Base-by-base conservation (phyloP, 2,329 filamentous ascomycete genomes). In the Paraphoma sp. region DNA sequence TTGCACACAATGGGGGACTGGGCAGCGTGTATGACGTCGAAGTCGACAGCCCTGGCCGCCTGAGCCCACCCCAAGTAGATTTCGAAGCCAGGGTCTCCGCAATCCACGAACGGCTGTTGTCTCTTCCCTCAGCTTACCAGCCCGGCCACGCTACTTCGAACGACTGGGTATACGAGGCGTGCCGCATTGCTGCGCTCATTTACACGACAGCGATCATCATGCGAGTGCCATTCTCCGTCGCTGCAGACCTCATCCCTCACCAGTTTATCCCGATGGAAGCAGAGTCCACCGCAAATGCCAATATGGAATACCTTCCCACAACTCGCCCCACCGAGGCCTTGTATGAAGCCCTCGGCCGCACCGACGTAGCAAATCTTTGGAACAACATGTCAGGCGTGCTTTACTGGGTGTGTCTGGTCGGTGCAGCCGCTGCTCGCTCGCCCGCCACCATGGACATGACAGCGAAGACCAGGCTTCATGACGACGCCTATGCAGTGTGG, bases 121-220 rank as follows among this genome's bases (percentile, higher is more conserved):
- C 53, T 7, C 42, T 70, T 11, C 67, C 70, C 17, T 66, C 67
- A n/a, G 72, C 72, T 6, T 53, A 64, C 14, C 60, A 54, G 2
- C 58, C 63, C 31, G 66, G 60, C 17, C 51, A 64, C 6, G 51
- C 63, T 8, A 63, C 59, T 1, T 63, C 63, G 3, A 60, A 65
- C 14, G 71, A 75, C 49, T 74, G 65, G 65, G 47, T 75, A 6
- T 76, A 74, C 49, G 75, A 78, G 50, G 57, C 73, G 9, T 72
- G 69, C 45, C 73, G 75, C 16, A 64, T 77, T 33, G 59, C 73
- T 10, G 64, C 71, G 17, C 52, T 76, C 9, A 74, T 77, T 23
- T 74, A 74, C 56, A 59, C 69, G 5, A 58, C 64, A 1, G 69
- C 75, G 6, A 68, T 78, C 42, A 59, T 68, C 14, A 50, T 60